Evolutionary conservation across 2,329 filamentous ascomycete species (phyloP).

Genomic region (Alternaria brassicicola): DNA sequence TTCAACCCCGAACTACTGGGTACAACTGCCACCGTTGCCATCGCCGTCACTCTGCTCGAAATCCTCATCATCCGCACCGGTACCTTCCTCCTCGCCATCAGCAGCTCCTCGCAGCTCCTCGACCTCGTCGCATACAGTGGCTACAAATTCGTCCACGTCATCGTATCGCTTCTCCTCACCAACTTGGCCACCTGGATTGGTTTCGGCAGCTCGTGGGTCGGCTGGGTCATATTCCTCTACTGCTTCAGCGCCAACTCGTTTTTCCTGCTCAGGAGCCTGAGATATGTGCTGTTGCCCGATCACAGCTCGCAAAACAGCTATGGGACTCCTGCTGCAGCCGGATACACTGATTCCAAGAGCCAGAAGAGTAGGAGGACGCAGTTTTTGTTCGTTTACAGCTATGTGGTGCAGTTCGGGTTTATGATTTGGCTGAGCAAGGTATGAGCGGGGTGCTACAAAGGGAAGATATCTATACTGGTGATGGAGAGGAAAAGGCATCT

Average conservation of each 20-base stretch:
- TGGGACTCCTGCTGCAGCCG: constrained; percentile 52
- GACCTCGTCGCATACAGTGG: constrained; percentile 96
- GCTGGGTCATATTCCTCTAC: constrained; percentile 88
- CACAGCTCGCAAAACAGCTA: constrained; percentile 31
- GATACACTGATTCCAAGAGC: constrained; percentile 76
- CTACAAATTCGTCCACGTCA: constrained; percentile 98
- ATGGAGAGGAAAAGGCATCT: background rate
- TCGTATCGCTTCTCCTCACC: constrained; percentile 80
- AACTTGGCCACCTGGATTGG: constrained; percentile 67
- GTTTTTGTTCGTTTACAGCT: constrained; percentile 67
- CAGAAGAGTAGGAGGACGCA: constrained; percentile 57
- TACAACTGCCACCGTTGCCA: constrained; percentile 82
- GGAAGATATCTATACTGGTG: background rate
- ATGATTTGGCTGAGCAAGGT: constrained; percentile 77
- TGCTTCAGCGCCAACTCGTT: constrained; percentile 94
- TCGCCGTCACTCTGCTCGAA: constrained; percentile 83
- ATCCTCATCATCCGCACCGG: constrained; percentile 90
- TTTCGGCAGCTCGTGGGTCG: constrained; percentile 85
- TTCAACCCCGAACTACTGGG: constrained; percentile 95
- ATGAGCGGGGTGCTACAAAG: constrained; percentile 3
- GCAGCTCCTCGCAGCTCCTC: constrained; percentile 88
- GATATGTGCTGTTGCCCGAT: constrained; percentile 94
- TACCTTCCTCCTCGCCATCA: constrained; percentile 92
- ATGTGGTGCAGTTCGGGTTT: constrained; percentile 89
- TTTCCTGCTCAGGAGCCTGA: constrained; percentile 90